A percentile compares a stretch with the other conserved stretches of the same genome.
Conservation (phyloP, 1,139 yeast genomes). For the Debaryomyces psychrophilus region DNA sequence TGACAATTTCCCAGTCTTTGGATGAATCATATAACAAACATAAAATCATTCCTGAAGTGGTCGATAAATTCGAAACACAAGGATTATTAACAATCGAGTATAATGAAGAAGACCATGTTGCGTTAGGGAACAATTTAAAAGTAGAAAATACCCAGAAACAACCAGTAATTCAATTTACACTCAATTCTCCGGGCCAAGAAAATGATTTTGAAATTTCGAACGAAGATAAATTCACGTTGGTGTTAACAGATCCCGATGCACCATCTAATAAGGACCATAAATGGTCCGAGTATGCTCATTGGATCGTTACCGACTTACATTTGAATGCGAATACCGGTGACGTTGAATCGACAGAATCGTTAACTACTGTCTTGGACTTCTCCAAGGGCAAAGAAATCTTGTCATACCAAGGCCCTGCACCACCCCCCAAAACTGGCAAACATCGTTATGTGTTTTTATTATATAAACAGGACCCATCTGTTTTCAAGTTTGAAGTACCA, state of each 20-base stretch:
- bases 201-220: conserved; percentile 43
- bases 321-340: conserved; percentile 37
- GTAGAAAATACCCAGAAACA: conserved; percentile 64
- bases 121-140: conserved; percentile 75
- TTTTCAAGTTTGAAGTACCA: conserved; percentile 41
- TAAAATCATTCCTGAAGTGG: conserved; percentile 66
- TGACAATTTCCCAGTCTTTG: conserved; percentile 67
- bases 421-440: conserved; percentile 79
- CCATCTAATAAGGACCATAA: conserved; percentile 80
- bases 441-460: conserved; percentile 81
- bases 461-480: conserved; percentile 61
- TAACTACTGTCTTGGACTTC: conserved; percentile 41
- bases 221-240: conserved; percentile 68
- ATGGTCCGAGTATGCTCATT: conserved; percentile 89
- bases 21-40: conserved; percentile 63
- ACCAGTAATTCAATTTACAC: conserved; percentile 71
- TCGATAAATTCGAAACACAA: conserved; percentile 49
- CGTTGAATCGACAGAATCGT: conserved; percentile 28
- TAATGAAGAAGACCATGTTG: conserved; percentile 61
- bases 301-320: conserved; percentile 65
- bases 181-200: conserved; percentile 48
- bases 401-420: conserved; percentile 77
- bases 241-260: conserved; percentile 92
- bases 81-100: conserved; percentile 52
- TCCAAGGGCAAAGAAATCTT: conserved; percentile 41